Evolutionary conservation across 106 monocot genomes (phyloP).

Genomic region (Dendrobium huoshanense): DNA sequence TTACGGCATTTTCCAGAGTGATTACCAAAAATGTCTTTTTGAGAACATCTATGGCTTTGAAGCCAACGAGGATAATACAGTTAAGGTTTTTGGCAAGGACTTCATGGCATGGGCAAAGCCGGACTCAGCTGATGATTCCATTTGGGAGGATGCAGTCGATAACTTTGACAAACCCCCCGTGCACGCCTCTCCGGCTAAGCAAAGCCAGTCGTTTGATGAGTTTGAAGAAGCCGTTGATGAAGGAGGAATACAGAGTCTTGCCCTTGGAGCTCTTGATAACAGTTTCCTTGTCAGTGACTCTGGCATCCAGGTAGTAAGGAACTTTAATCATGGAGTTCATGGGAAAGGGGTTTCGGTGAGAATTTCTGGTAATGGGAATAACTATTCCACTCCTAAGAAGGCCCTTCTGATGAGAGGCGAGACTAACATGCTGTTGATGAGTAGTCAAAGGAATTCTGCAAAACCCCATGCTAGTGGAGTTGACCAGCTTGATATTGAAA

Average conservation of each 20-base stretch:
- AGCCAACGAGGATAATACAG: conserved; percentile 45
- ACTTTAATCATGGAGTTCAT: conserved; percentile 81
- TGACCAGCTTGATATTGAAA: conserved; percentile 77
- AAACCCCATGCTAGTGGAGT: conserved; percentile 49
- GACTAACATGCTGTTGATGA: conserved; percentile 91
- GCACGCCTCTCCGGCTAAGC: conserved; percentile 23
- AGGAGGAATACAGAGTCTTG: conserved; percentile 60
- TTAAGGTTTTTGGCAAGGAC: conserved; percentile 79
- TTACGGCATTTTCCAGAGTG: conserved; percentile 38
- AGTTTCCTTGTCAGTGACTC: conserved; percentile 80
- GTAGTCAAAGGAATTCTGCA: conserved; percentile 35
- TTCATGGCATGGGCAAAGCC: conserved; percentile 89
- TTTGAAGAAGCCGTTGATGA: conserved; percentile 7
- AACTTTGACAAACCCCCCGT: conserved; percentile 36
- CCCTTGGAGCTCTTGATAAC: conserved; percentile 81
- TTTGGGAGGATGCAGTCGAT: conserved; percentile 88
- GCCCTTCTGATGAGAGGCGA: conserved; percentile 76
- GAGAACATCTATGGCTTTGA: conserved; percentile 68
- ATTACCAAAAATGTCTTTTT: conserved; percentile 63
- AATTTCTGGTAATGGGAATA: conserved; percentile 18
- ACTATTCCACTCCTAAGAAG: conserved; percentile 51
- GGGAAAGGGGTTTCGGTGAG: conserved; percentile 74
- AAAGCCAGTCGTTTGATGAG: conserved; percentile 4
- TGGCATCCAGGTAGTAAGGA: conserved; percentile 79
- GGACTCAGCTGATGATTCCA: conserved; percentile 63